Evolutionary conservation across 2,329 filamentous ascomycete genomes (phyloP).

Genomic region (Penicillium sclerotigenum): DNA sequence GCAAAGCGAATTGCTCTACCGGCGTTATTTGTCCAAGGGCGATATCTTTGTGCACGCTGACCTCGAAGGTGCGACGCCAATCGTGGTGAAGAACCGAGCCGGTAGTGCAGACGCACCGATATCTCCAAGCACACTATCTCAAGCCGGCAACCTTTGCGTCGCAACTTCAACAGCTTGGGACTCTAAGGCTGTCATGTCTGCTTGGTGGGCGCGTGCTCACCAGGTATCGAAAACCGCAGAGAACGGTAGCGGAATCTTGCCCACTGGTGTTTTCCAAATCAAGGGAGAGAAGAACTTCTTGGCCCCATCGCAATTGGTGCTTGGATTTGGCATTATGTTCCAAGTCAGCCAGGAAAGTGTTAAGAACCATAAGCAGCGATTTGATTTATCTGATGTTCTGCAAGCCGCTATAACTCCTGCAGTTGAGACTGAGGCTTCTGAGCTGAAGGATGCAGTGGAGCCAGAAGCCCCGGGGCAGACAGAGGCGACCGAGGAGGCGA

Average conservation of each 20-base stretch:
- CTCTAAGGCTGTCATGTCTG: constrained; percentile 89
- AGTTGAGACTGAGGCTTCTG: constrained; percentile 26
- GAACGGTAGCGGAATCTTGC: constrained; percentile 72
- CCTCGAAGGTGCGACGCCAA: constrained; percentile 74
- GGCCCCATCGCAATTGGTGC: constrained; percentile 78
- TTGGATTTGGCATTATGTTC: constrained; percentile 86
- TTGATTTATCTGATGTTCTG: constrained; percentile 38
- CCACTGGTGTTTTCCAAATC: constrained; percentile 74
- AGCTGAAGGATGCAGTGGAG: constrained; percentile 17
- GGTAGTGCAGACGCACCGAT: constrained; percentile 78
- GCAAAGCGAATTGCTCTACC: constrained; percentile 91
- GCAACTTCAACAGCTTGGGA: constrained; percentile 91
- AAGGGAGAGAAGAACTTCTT: constrained; percentile 87
- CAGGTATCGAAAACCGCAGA: constrained; percentile 85
- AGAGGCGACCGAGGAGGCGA: constrained; percentile 16
- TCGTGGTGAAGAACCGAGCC: constrained; percentile 85
- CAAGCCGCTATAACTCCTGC: constrained; percentile 1
- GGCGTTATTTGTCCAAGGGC: constrained; percentile 77
- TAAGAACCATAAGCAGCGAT: constrained; percentile 68
- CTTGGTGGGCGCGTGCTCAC: constrained; percentile 90
- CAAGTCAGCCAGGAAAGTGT: constrained; percentile 86
- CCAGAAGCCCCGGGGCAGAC: constrained; percentile 14
- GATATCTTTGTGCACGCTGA: constrained; percentile 93
- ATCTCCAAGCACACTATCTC: constrained; percentile 83
- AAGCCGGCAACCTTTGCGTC: constrained; percentile 81